Evolutionary conservation across 139 green algal species (phyloP), one percentile per base, ranked within the genome.

Genomic region (Chlorella sp.): DNA sequence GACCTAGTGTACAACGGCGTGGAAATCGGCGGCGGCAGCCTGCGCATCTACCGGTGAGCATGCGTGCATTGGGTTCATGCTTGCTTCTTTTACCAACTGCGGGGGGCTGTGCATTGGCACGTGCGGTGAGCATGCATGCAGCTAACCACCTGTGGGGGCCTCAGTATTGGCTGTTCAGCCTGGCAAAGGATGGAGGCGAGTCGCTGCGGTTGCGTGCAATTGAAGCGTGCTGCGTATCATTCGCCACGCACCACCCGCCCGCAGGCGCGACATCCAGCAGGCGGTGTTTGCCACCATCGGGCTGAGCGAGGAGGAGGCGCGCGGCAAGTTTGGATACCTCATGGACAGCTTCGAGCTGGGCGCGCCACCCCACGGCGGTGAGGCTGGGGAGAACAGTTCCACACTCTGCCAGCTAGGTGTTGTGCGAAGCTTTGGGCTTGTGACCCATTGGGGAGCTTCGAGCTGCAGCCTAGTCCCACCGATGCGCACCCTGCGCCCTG

Each of bases 1-100:
- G 97, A 99, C 87, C 86, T 99, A 20, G 97, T 99, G 38, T 98
- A 98, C 92, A 99, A 99, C 81, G 97, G 97, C 14, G 92, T 98
- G 32, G 97, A 99, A 90, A 95, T 99, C 54, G 97, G 95, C 48
- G 97, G 97, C 36, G 96, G 97, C 81, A 96, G 90, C 77, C 89
- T 99, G 84, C 93, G 97, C 85, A 99, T 97, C 64, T 98, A 98
- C 91, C 87, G 76, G 76, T 82, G 56, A 8, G 75, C 13, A 16
- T 28, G 36, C 17, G 2, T 28, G 68, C 20, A 54, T 11, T 54
- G 11, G 7, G 46, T 54, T 7, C 11, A 11, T 54, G 46, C 11
- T 7, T 54, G 46, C 11, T 7, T 54, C 8, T 54, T 7, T 54
- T 7, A n/a, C n/a, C n/a, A n/a, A n/a, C n/a, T n/a, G n/a, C n/a